Base-by-base conservation (phyloP, 169 alveolate species). In the Eimeria sp. region DNA sequence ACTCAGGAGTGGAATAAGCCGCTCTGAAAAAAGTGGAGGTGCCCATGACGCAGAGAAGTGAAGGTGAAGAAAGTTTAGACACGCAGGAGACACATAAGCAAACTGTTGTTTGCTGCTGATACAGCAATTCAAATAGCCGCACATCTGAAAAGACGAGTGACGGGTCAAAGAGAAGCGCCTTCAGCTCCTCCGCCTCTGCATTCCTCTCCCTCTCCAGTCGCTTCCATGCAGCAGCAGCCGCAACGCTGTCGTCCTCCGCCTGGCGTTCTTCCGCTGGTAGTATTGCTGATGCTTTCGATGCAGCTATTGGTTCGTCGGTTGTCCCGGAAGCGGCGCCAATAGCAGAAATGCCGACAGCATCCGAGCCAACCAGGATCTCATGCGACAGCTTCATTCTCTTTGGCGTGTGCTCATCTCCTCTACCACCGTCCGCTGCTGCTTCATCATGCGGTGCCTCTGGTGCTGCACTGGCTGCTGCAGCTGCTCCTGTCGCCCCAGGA, bases 91-190 rank as follows among this genome's bases (percentile, higher is more conserved):
- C n/a, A 13, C 11, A 16, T 10, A 27, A 23, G 54, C 46, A 71
- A 30, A 37, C 16, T 4, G 54, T 20, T 20, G 14, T 74, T 40
- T 58, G 30, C 54, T 52, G n/a, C 4, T 43, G 49, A 40, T 16
- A 78, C 66, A 25, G 18, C 43, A 78, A 78, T 49, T 46, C 49
- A 16, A 78, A 49, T n/a, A 37, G 30, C 6, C 95, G 49, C 25
- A 91, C 95, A 49, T 91, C 95, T 60, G 95, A 91, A 62, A 91
- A 91, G 76, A 76, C 83, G 16, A 91, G 90, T 23, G 90, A 76
- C 27, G 95, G 91, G 85, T 91, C 91, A 37, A 91, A 91, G 66
- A 78, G 89, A 58, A 83, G 58, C 56, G 82, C 95, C 30, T 58
- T 74, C 33, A 60, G 90, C 64, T 56, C 95, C 43, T 56, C 95